Evolutionary conservation across 202 grass and related monocot species (phyloP), one percentile per base, ranked within the genome.

Genomic region (Schoenoplectus triqueter): DNA sequence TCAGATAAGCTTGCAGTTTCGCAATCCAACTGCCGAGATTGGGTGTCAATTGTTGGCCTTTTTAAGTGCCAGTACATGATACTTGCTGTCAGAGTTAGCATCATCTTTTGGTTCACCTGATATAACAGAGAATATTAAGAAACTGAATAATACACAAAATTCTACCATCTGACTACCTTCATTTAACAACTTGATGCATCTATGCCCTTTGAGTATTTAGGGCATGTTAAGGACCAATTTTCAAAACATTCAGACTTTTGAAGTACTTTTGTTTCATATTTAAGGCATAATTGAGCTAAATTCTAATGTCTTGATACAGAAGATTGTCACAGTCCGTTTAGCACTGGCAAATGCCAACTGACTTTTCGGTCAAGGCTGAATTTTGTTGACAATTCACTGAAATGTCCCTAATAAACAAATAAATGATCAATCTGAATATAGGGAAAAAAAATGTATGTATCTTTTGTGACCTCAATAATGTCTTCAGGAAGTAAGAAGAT

Each of bases 11-110:
- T 93, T 66, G 88, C 90, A 0, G 90, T 95, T 80, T 95, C 92
- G 40, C 83, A 78, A 80, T 95, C 88, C 41, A 88, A 62, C 62
- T 86, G 69, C 84, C 84, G 84, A 69, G 92, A 89, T 88, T 59
- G 69, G 9, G 70, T 80, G 56, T 81, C 72, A 21, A 47, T 55
- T 4, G 80, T 56, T 84, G 95, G 95, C 31, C 86, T 95, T 89
- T 89, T 98, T 82, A 95, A 91, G 87, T 93, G 86, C 95, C 95
- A 98, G 78, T 95, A 93, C 95, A 98, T 98, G 72, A 98, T 95
- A 84, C 91, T 98, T 72, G 95, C 95, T 51, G 91, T 95, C 81
- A 98, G 87, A 15, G 95, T 93, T 55, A 98, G 85, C 69, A 93
- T 92, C 95, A 95, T 98, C 74, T 98, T 98, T 88, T 95, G 95